These are phyloP conservation scores for Candida boidinii DNA, from an alignment of 805 yeast genomes.

Conservation along the genomic window DNA sequence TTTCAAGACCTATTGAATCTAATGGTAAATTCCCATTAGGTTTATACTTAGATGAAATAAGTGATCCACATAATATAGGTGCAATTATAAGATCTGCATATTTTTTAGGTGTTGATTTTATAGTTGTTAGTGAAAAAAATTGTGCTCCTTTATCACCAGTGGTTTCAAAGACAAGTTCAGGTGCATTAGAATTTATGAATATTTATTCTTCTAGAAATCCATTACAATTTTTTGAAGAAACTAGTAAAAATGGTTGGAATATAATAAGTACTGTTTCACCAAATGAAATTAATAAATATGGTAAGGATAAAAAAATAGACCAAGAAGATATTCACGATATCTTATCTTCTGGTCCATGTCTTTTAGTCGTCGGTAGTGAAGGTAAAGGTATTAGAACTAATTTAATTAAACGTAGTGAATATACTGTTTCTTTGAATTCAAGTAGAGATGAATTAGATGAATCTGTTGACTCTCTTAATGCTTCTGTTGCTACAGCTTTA, in stretches of 20 bases:
- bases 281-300: slow-evolving; percentile 20
- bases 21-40: slow-evolving; percentile 51
- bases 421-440: slow-evolving; percentile 31
- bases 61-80: slow-evolving; percentile 85
- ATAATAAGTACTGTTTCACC: slow-evolving; percentile 53
- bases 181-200: slow-evolving; percentile 70
- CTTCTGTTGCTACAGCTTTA: slow-evolving; percentile 81
- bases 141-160: slow-evolving; percentile 71
- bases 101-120: slow-evolving; percentile 75
- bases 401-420: slow-evolving; percentile 50
- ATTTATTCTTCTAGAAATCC: slow-evolving; percentile 54
- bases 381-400: slow-evolving; percentile 74
- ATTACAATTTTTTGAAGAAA: slow-evolving; percentile 48
- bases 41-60: slow-evolving; percentile 65
- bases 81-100: slow-evolving; percentile 75
- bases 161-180: slow-evolving; percentile 75
- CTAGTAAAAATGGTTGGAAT: slow-evolving; percentile 58
- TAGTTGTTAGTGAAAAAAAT: slow-evolving; percentile 59
- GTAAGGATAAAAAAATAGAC: slow-evolving; percentile 24
- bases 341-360: slow-evolving; percentile 43
- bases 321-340: slow-evolving; percentile 34
- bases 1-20: slow-evolving; percentile 6
- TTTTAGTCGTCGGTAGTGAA: slow-evolving; percentile 79
- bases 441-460: slow-evolving; percentile 16
- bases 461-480: slow-evolving; percentile 73